Percentiles rank a stretch among this genome's conserved stretches.
phyloP scores from a whole-genome alignment of 2,329 filamentous ascomycete species.

The Cordyceps pruinosa region DNA sequence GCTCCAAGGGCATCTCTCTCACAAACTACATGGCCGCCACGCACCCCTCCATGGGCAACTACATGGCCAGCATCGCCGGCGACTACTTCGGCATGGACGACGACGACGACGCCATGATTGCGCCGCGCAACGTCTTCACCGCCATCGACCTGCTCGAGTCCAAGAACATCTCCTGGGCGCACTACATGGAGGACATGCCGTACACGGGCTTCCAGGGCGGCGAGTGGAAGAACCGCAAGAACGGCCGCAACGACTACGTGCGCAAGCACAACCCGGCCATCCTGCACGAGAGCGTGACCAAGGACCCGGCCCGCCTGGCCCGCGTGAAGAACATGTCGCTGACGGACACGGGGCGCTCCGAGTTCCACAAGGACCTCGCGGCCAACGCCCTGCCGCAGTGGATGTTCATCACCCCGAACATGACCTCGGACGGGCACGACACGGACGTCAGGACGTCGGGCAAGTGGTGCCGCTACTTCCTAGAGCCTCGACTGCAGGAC shows the following conservation, averaged over 20 bases:
- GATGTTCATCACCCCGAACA: neutral
- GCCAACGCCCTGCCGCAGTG: neutral
- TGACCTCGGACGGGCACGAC: neutral
- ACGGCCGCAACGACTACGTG: constrained; percentile 61
- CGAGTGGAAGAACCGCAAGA: constrained; percentile 55
- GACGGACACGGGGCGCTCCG: neutral
- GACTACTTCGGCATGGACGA: constrained; percentile 67
- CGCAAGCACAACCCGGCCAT: neutral
- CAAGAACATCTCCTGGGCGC: constrained; percentile 58
- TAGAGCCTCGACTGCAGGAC: neutral
- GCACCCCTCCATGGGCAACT: constrained; percentile 72
- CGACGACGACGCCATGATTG: constrained; percentile 50
- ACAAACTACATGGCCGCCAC: constrained; percentile 51
- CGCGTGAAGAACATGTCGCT: neutral
- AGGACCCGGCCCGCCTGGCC: neutral
- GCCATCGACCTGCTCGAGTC: constrained; percentile 61
- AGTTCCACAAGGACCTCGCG: neutral
- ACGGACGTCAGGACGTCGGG: neutral
- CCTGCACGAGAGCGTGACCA: neutral
- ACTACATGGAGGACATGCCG: constrained; percentile 74
- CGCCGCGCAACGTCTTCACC: constrained; percentile 56
- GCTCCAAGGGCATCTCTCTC: constrained; percentile 25
- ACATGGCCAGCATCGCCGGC: constrained; percentile 59
- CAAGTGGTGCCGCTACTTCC: neutral
- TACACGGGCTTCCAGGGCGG: constrained; percentile 65